These are phyloP conservation scores for Kwoniella sp. DNA, from an alignment of 768 basidiomycete species.

Conservation along the genomic window DNA sequence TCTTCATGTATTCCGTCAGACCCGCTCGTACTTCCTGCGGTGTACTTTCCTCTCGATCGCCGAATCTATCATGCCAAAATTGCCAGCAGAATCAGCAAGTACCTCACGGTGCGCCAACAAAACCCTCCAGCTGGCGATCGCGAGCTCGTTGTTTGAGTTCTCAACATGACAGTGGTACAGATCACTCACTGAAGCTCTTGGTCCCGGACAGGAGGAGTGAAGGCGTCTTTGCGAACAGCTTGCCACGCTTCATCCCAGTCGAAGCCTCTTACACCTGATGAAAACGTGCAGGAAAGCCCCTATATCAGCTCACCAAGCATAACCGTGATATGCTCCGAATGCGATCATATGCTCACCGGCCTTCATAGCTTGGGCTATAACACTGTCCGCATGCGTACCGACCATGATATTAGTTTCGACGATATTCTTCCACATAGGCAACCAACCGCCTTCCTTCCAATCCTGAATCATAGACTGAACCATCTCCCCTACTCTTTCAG, in stretches of 20 bases:
- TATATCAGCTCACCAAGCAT: too few species aligned
- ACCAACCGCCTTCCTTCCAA: constrained; percentile 73
- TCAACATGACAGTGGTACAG: constrained; percentile 26
- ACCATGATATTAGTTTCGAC: constrained; percentile 87
- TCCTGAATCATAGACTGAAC: constrained; percentile 78
- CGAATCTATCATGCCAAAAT: constrained; percentile 48
- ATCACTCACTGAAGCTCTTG: constrained; percentile 60
- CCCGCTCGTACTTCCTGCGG: constrained; percentile 73
- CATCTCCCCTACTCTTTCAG: constrained; percentile 75
- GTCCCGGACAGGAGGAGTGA: constrained; percentile 56
- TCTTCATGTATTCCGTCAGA: constrained; percentile 66
- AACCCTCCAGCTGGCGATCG: too few species aligned
- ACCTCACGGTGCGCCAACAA: too few species aligned
- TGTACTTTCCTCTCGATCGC: constrained; percentile 67
- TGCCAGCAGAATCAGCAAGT: too few species aligned
- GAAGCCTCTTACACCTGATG: constrained; percentile 63
- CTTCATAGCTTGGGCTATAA: constrained; percentile 42
- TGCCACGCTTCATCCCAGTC: constrained; percentile 69
- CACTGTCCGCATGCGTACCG: constrained; percentile 65
- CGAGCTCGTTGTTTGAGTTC: too few species aligned
- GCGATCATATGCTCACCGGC: constrained; percentile 26
- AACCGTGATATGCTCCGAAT: too few species aligned
- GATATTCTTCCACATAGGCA: constrained; percentile 90
- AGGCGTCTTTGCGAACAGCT: constrained; percentile 74
- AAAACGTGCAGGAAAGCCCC: neutral